Percentiles rank a stretch among this genome's conserved stretches.
These are phyloP conservation scores for Hypseocharis bilobata DNA, from an alignment of 441 rosid genomes.

Conservation along the genomic window DNA sequence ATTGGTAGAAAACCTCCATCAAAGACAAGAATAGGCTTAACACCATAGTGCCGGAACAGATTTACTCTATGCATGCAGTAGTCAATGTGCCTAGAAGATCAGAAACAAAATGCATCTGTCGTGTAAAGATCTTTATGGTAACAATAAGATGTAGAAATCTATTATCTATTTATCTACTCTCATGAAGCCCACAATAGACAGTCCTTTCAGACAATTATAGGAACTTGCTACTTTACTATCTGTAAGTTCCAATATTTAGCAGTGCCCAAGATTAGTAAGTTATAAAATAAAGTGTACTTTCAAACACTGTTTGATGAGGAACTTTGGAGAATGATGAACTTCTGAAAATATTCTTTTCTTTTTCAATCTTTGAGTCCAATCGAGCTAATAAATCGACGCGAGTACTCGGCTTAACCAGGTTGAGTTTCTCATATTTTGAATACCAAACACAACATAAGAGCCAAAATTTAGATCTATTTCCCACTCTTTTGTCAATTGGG, in stretches of 20 bases:
- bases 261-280: neutral
- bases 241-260: neutral
- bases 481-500: neutral
- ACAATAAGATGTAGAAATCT: neutral
- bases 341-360: neutral
- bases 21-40: constrained; percentile 76
- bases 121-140: neutral
- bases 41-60: constrained; percentile 68
- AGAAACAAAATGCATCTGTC: constrained; percentile 8
- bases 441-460: neutral
- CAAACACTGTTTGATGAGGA: neutral
- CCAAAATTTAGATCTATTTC: neutral
- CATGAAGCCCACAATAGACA: neutral
- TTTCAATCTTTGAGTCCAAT: neutral
- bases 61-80: constrained; percentile 95
- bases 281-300: too few species aligned
- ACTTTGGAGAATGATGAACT: neutral
- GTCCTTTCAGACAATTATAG: neutral
- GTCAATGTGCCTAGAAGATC: constrained; percentile 61
- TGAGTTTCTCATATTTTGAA: neutral
- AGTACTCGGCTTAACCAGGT: neutral
- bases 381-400: neutral
- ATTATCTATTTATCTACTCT: neutral
- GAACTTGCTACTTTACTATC: neutral
- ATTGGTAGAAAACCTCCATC: constrained; percentile 90